Evolutionary conservation across 176 grass and related monocot species (phyloP).

Genomic region (Chrysopogon serrulatus): DNA sequence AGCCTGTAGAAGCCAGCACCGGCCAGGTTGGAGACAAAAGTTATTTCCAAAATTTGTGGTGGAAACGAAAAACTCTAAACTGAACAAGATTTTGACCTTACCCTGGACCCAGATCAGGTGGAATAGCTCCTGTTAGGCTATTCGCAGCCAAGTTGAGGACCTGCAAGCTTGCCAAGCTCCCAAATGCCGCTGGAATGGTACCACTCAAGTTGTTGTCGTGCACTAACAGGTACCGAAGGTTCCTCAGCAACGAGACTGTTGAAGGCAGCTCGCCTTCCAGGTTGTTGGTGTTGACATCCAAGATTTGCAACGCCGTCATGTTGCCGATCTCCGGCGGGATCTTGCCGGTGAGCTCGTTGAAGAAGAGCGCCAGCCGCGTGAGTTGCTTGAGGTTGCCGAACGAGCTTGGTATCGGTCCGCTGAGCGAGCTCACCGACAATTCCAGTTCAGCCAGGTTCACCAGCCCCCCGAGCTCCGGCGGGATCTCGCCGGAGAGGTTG

Average conservation of each 20-base stretch:
- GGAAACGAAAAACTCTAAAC: no score
- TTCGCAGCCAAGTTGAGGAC: no score
- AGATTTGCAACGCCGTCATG: conserved; percentile 31
- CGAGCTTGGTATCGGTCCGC: conserved; percentile 38
- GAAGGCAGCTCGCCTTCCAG: conserved; percentile 49
- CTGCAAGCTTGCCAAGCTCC: conserved; percentile 34
- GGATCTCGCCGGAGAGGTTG: no score
- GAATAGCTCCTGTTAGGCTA: conserved; percentile 30
- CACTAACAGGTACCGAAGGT: conserved; percentile 27
- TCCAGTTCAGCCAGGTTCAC: neutral
- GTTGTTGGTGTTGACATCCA: conserved; percentile 55
- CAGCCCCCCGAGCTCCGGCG: neutral
- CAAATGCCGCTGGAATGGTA: conserved; percentile 31
- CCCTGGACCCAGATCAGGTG: conserved; percentile 9
- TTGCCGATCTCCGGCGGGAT: conserved; percentile 57
- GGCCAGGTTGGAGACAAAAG: no score
- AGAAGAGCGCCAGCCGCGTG: conserved; percentile 27
- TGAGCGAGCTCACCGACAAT: conserved; percentile 39
- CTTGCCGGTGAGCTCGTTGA: conserved; percentile 45
- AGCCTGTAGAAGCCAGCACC: conserved; percentile 12
- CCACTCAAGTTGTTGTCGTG: conserved; percentile 59
- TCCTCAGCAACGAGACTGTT: conserved; percentile 34
- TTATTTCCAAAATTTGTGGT: no score
- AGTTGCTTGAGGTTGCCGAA: conserved; percentile 46
- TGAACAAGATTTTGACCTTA: no score